A percentile compares a stretch with the other conserved stretches of the same genome.
These are phyloP conservation scores for Flaveria ramosissima DNA, from an alignment of 129 eudicot genomes.

Conservation along the genomic window DNA sequence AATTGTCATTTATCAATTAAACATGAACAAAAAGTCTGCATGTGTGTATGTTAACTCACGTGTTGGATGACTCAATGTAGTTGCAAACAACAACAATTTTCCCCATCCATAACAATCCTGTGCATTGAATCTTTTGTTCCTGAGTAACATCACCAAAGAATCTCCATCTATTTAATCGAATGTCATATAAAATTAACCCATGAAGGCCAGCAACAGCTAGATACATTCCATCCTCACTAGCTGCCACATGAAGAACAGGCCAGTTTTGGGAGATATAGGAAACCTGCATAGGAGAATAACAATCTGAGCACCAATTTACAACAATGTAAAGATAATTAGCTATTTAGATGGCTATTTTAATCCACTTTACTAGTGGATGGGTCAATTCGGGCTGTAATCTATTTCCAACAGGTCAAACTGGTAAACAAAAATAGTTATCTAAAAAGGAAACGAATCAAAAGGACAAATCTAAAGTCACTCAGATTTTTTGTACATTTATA, in stretches of 20 bases:
- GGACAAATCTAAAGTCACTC: neutral
- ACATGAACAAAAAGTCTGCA: slow-evolving; percentile 21
- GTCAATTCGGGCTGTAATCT: neutral
- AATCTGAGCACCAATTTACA: slow-evolving; percentile 35
- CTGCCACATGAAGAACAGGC: slow-evolving; percentile 95
- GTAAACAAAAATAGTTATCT: neutral
- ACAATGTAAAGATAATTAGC: slow-evolving; percentile 4
- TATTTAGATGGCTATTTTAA: neutral
- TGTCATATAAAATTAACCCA: slow-evolving; percentile 90
- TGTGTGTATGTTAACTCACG: slow-evolving; percentile 47
- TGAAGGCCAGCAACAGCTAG: slow-evolving; percentile 96
- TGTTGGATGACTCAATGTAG: slow-evolving; percentile 67
- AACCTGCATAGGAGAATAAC: slow-evolving; percentile 51
- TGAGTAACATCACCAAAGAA: slow-evolving; percentile 95
- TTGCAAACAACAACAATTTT: slow-evolving; percentile 97
- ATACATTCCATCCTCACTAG: slow-evolving; percentile 96
- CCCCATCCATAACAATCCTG: slow-evolving; percentile 96
- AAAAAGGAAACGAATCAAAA: neutral
- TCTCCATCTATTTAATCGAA: slow-evolving; percentile 78
- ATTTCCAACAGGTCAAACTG: slow-evolving; percentile 4
- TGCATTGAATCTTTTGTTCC: slow-evolving; percentile 94
- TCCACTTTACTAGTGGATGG: neutral
- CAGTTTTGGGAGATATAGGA: slow-evolving; percentile 94
- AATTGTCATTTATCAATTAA: slow-evolving; percentile 13
- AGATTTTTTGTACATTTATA: neutral